Conservation (phyloP, 2,329 filamentous ascomycete genomes). For the Nothopassalora personata region DNA sequence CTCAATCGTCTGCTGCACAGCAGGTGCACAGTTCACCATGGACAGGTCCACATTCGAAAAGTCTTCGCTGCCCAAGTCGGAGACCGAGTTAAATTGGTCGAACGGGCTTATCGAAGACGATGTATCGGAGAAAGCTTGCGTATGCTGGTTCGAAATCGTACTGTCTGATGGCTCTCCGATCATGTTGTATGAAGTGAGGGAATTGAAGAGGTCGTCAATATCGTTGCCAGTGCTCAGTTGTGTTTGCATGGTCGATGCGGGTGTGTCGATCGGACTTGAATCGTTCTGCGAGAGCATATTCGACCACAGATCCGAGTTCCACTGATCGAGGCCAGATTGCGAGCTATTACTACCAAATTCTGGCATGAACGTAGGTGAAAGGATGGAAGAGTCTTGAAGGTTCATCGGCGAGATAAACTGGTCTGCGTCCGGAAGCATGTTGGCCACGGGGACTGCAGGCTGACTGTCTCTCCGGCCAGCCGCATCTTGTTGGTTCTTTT, state of each 20-base stretch:
- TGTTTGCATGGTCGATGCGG: neutral
- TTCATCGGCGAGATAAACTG: neutral
- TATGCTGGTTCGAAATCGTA: neutral
- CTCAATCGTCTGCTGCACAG: neutral
- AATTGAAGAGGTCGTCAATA: neutral
- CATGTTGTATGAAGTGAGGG: neutral
- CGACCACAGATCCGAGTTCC: neutral
- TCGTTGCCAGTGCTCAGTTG: neutral
- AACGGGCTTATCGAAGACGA: neutral
- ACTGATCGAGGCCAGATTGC: neutral
- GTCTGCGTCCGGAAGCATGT: neutral
- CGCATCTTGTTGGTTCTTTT: neutral
- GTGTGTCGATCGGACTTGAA: neutral
- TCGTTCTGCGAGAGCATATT: neutral
- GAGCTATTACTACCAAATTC: neutral
- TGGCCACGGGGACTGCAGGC: neutral
- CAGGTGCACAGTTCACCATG: neutral
- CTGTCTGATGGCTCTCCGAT: neutral
- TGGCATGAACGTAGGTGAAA: neutral
- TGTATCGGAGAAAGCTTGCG: neutral
- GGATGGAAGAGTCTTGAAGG: neutral
- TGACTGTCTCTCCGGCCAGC: neutral
- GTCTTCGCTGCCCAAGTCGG: neutral
- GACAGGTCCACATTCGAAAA: neutral
- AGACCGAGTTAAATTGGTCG: neutral